These are phyloP conservation scores for Diaporthe batatas DNA, from an alignment of 2,329 filamentous ascomycete species.

Conservation along the genomic window DNA sequence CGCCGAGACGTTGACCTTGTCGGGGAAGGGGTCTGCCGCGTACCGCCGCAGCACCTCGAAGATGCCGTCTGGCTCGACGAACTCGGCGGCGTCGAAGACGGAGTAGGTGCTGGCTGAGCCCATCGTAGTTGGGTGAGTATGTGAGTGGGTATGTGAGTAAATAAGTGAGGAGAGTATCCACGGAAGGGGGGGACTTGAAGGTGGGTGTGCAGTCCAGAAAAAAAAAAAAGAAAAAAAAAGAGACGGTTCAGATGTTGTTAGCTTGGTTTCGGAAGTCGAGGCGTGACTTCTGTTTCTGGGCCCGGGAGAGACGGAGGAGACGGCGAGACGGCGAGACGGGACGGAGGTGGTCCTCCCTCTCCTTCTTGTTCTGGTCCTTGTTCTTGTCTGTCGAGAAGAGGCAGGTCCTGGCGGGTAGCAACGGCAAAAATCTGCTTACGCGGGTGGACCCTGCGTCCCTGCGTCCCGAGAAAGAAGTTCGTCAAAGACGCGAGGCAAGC, in stretches of 20 bases:
- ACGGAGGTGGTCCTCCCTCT: background rate
- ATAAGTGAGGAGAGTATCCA: no score
- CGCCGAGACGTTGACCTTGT: constrained; percentile 56
- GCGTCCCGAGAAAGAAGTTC: background rate
- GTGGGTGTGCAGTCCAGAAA: background rate
- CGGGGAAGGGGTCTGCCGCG: constrained; percentile 47
- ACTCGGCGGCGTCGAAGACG: constrained; percentile 38
- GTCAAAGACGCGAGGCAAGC: constrained; percentile 17
- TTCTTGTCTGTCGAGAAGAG: constrained; percentile 22
- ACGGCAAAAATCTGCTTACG: constrained; percentile 33
- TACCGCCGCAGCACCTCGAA: constrained; percentile 46
- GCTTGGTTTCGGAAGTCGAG: background rate
- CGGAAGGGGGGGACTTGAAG: no score
- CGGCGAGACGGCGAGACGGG: background rate
- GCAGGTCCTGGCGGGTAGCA: constrained; percentile 4
- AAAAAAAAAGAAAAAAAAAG: no score
- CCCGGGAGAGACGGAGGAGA: background rate
- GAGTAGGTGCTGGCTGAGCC: constrained; percentile 36
- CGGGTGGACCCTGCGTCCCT: constrained; percentile 9
- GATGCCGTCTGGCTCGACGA: constrained; percentile 41
- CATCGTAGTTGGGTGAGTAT: constrained; percentile 19
- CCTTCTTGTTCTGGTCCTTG: background rate
- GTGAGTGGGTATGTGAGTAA: no score
- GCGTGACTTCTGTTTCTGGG: background rate
- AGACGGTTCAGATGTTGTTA: background rate